Conservation (phyloP, 2,329 filamentous ascomycete species). For the Cladophialophora bantiana region DNA sequence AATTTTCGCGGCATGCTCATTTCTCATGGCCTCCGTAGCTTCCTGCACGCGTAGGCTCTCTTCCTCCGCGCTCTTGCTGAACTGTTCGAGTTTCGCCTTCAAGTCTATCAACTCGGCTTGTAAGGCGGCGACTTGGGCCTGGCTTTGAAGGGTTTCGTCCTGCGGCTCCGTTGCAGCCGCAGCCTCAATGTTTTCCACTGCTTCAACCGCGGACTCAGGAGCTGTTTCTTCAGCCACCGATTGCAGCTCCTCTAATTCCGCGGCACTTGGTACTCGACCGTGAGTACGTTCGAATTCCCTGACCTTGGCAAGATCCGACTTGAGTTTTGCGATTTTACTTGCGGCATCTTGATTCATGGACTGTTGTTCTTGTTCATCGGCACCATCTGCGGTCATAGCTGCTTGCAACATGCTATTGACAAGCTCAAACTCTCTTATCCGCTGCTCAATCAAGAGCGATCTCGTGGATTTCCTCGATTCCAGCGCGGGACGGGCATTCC, state of each 20-base stretch:
- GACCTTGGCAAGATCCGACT: slow-evolving; percentile 39
- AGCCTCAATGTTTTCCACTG: slow-evolving; percentile 1
- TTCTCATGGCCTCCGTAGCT: slow-evolving; percentile 44
- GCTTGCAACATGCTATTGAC: slow-evolving; percentile 43
- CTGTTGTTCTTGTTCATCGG: slow-evolving; percentile 40
- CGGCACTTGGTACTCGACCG: slow-evolving; percentile 36
- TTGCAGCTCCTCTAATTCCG: slow-evolving; percentile 33
- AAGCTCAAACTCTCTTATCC: slow-evolving; percentile 43
- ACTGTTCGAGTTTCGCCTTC: slow-evolving; percentile 48
- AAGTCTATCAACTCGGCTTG: slow-evolving; percentile 44
- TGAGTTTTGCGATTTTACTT: slow-evolving; percentile 40
- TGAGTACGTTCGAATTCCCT: slow-evolving; percentile 37
- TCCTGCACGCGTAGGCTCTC: slow-evolving; percentile 50
- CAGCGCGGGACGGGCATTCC: slow-evolving; percentile 33
- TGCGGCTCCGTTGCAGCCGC: slow-evolving; percentile 15
- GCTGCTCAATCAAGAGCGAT: slow-evolving; percentile 43
- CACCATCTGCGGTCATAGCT: slow-evolving; percentile 43
- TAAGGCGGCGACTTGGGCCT: slow-evolving; percentile 31
- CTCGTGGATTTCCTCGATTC: slow-evolving; percentile 41
- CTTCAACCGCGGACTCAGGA: slow-evolving; percentile 9
- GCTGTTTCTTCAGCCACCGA: slow-evolving; percentile 23
- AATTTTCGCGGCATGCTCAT: slow-evolving; percentile 32
- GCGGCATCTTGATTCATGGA: slow-evolving; percentile 39
- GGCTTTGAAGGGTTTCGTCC: slow-evolving; percentile 28
- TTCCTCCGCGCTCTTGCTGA: slow-evolving; percentile 49